Conservation (phyloP, 371 early-diverging fungal species). For the Rhizopus microsporus region DNA sequence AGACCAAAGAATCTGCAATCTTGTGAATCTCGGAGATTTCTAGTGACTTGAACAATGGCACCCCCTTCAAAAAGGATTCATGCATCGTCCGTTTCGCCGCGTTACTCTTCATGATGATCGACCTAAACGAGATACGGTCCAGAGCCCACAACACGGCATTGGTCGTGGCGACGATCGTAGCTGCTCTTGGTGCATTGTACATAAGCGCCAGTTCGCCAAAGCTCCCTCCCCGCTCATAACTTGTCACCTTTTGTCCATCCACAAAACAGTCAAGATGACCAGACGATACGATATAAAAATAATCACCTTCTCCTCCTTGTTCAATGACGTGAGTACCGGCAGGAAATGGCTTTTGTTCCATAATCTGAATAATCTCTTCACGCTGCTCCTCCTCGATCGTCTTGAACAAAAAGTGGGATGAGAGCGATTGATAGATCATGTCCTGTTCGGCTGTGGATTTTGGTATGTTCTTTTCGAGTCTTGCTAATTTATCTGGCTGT, state of each 20-base stretch:
- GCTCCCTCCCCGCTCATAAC: conserved; percentile 78
- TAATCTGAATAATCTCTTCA: conserved; percentile 38
- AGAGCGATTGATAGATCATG: conserved; percentile 58
- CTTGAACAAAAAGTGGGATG: conserved; percentile 85
- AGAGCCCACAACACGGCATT: conserved; percentile 91
- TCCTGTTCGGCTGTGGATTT: conserved; percentile 74
- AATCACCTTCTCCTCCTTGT: conserved; percentile 96
- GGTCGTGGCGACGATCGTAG: conserved; percentile 83
- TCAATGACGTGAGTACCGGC: conserved; percentile 80
- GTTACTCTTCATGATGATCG: conserved; percentile 90
- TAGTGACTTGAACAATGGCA: conserved; percentile 66
- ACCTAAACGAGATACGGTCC: conserved; percentile 91
- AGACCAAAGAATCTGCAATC: conserved; percentile 83
- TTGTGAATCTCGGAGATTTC: conserved; percentile 75
- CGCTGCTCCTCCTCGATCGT: conserved; percentile 66
- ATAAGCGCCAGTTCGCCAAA: conserved; percentile 98
- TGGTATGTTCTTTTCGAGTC: conserved; percentile 76
- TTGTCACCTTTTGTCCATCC: conserved; percentile 67
- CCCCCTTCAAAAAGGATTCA: conserved; percentile 84
- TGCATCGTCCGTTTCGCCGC: conserved; percentile 85
- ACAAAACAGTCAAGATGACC: conserved; percentile 91
- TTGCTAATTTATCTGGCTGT: conserved; percentile 78
- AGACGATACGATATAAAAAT: conserved; percentile 92
- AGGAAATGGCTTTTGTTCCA: conserved; percentile 81
- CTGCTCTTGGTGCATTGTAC: conserved; percentile 96